Percentiles rank a stretch among this genome's conserved stretches.
Evolutionary conservation across 73 alveolate genomes (phyloP).

Genomic region (Paramecium bursaria): DNA sequence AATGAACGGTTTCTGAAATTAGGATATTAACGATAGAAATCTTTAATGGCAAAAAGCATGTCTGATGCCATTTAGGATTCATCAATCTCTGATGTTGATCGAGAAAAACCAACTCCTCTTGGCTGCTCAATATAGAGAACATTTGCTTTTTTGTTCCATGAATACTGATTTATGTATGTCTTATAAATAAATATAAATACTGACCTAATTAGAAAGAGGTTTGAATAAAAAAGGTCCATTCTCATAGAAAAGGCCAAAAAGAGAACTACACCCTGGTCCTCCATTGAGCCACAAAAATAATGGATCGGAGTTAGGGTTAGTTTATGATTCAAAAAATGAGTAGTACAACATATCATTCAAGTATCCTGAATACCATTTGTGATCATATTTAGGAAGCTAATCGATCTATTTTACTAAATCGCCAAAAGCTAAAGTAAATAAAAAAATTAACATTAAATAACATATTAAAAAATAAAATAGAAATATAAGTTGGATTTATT

Average conservation of each 20-base stretch:
- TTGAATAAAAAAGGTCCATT: conserved; percentile 88
- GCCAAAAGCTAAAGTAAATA: not conserved
- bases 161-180: conserved; percentile 74
- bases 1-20: conserved; percentile 74
- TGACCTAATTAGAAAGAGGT: conserved; percentile 29
- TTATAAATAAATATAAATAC: not conserved
- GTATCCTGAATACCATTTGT: not conserved
- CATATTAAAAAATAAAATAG: no score
- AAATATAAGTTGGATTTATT: no score
- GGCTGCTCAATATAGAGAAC: conserved; percentile 86
- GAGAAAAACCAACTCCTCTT: conserved; percentile 64
- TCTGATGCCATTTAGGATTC: conserved; percentile 82
- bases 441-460: no score
- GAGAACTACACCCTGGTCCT: conserved; percentile 94
- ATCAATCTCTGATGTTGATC: conserved; percentile 57
- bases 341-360: conserved; percentile 1
- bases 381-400: not conserved
- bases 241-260: conserved; percentile 88
- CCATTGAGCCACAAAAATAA: conserved; percentile 94
- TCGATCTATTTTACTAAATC: not conserved
- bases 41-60: conserved; percentile 73
- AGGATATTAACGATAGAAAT: conserved; percentile 74
- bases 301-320: conserved; percentile 75
- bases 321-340: conserved; percentile 27
- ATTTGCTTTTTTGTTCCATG: conserved; percentile 86